Evolutionary conservation across 2,329 filamentous ascomycete genomes (phyloP).

Genomic region (Ceratocystis lukuohia): DNA sequence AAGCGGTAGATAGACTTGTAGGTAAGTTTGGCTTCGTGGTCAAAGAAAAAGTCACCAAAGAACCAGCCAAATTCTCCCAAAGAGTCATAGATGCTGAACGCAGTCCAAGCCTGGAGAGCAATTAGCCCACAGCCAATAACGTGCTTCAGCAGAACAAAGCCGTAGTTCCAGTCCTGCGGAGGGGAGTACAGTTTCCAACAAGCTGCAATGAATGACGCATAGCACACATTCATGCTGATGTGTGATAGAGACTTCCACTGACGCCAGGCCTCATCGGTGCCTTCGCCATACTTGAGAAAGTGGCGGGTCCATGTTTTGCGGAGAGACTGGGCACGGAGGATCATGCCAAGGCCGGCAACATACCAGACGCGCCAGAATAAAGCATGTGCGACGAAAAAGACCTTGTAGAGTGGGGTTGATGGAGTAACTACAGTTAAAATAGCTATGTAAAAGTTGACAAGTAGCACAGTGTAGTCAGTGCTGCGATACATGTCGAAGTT

Average conservation of each 20-base stretch:
- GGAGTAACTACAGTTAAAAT: conserved; percentile 63
- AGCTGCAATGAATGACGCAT: conserved; percentile 75
- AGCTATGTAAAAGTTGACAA: conserved; percentile 64
- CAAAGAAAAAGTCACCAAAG: conserved; percentile 97
- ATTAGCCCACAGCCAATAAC: conserved; percentile 71
- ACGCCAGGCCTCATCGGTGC: conserved; percentile 78
- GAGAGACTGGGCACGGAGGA: conserved; percentile 74
- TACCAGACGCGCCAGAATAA: conserved; percentile 83
- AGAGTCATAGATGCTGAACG: conserved; percentile 84
- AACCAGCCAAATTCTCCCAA: conserved; percentile 98
- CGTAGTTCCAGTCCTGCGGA: conserved; percentile 77
- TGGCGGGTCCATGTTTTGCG: conserved; percentile 93
- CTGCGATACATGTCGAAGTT: conserved; percentile 83
- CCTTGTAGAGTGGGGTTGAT: conserved; percentile 59
- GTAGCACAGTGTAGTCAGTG: conserved; percentile 66
- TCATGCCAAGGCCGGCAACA: conserved; percentile 69
- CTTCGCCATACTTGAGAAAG: conserved; percentile 94
- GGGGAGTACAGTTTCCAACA: conserved; percentile 92
- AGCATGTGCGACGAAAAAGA: conserved; percentile 69
- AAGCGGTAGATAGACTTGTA: conserved; percentile 98
- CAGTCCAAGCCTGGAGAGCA: conserved; percentile 82
- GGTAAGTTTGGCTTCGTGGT: conserved; percentile 73
- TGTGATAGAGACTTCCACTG: conserved; percentile 98
- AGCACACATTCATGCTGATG: conserved; percentile 80
- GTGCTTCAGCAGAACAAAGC: conserved; percentile 74